Base-by-base conservation (phyloP, 2,329 filamentous ascomycete genomes). In the Fusarium goolgardi region DNA sequence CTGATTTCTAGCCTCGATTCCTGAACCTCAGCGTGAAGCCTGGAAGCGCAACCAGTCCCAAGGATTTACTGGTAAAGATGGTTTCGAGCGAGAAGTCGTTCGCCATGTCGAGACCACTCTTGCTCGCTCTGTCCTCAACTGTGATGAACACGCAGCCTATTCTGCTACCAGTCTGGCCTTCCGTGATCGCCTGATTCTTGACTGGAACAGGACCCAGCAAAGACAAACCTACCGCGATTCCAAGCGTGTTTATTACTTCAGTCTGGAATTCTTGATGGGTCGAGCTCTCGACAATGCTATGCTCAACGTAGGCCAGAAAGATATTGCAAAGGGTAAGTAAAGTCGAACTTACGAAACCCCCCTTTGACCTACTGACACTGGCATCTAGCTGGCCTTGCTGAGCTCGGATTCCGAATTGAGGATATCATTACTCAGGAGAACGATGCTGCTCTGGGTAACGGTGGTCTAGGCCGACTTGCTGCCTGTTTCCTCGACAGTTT, bases 201-300 rank as follows among this genome's bases (percentile, higher is more conserved):
- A 97, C 72, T 99, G 96, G 96, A 99, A 98, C 83, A 94, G 91
- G 81, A 99, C 96, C 46, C 96, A 99, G 83, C 96, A 99, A 83
- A 90, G 91, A 64, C 96, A 99, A 81, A 97, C 95, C 0, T 93
- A 92, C 75, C 85, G 87, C 59, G 96, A 98, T 78, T 89, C 89
- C 80, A 99, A 99, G 86, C 89, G 96, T 65, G 88, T 99, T 72
- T 99, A 99, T 83, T 99, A 99, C 78, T 87, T 99, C 63, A 97
- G 94, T 71, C 88, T 99, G 60, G 96, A 99, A 81, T 99, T 99
- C 75, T 83, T 99, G 75, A 99, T 99, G 96, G 96, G 96, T 41
- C 87, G 96, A 77, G 92, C 96, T 46, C 83, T 99, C 68, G 96
- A 99, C 84, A 99, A 99, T 87, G 95, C 96, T 67, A 97, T 99